phyloP scores from a whole-genome alignment of 331 rosid genomes.

The Cydonia oblonga region DNA sequence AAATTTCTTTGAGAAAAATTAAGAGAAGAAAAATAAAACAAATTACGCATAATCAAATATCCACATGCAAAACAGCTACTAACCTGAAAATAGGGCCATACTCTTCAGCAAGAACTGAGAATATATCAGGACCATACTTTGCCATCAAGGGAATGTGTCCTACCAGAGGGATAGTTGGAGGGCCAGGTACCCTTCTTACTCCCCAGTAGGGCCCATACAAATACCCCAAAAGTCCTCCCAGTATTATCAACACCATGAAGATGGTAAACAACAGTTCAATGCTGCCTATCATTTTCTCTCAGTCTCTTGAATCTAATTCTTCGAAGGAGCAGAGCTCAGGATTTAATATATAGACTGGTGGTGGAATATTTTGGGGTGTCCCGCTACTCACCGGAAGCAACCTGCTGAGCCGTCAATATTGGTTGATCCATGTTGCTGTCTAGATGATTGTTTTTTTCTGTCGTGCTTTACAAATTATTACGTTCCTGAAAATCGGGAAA shows the following conservation, averaged over 20 bases:
- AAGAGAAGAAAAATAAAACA: not conserved
- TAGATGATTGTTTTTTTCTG: not conserved
- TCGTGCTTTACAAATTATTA: not conserved
- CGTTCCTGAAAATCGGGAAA: not conserved
- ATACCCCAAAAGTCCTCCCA: conserved; percentile 43
- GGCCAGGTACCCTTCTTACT: conserved; percentile 82
- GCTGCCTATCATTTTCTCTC: not conserved
- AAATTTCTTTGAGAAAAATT: not conserved
- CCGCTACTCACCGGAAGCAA: not conserved
- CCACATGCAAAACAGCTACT: not conserved
- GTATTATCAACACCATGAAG: conserved; percentile 31
- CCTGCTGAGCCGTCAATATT: not conserved
- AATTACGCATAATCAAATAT: not conserved
- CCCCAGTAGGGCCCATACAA: conserved; percentile 68
- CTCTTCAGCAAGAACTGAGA: conserved; percentile 77
- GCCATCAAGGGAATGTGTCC: conserved; percentile 94
- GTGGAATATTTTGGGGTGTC: not conserved
- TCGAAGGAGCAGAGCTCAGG: not conserved
- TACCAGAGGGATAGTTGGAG: conserved; percentile 55
- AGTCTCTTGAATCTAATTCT: not conserved
- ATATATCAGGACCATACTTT: conserved; percentile 73
- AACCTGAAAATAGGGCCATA: conserved; percentile 97
- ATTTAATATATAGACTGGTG: not conserved
- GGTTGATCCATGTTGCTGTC: not conserved
- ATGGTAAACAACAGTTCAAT: conserved; percentile 12